phyloP scores from a whole-genome alignment of 2,329 filamentous ascomycete species.

The Elsinoe australis region DNA sequence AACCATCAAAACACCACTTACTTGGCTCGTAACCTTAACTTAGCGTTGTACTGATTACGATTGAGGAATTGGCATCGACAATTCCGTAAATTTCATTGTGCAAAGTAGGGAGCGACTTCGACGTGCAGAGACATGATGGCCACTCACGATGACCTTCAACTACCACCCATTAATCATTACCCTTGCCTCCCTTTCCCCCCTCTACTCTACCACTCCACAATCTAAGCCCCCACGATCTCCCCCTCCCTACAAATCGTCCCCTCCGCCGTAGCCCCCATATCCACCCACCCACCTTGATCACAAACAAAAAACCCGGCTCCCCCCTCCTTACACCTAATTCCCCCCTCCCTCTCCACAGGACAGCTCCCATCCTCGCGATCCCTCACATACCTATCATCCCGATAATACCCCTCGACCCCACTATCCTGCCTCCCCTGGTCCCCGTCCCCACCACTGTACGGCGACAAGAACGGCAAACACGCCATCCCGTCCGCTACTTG shows the following conservation, averaged over 20 bases:
- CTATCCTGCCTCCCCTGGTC: not conserved
- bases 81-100: too few species aligned
- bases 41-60: too few species aligned
- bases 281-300: constrained; percentile 28
- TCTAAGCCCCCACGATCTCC: constrained; percentile 23
- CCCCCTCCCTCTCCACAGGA: constrained; percentile 21
- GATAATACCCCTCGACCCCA: not conserved
- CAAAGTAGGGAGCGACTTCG: too few species aligned
- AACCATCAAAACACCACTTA: too few species aligned
- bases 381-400: constrained; percentile 21
- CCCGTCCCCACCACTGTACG: constrained; percentile 19
- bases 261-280: constrained; percentile 28
- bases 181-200: too few species aligned
- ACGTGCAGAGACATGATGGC: too few species aligned
- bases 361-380: constrained; percentile 27
- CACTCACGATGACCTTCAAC: too few species aligned
- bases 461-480: constrained; percentile 30
- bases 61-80: too few species aligned
- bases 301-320: constrained; percentile 28
- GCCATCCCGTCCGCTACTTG: constrained; percentile 32
- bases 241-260: constrained; percentile 28
- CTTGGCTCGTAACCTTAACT: too few species aligned
- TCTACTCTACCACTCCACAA: too few species aligned
- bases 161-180: too few species aligned
- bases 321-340: constrained; percentile 25